Conservation (phyloP, 208 protist species). For the Acanthamoeba royreba region DNA sequence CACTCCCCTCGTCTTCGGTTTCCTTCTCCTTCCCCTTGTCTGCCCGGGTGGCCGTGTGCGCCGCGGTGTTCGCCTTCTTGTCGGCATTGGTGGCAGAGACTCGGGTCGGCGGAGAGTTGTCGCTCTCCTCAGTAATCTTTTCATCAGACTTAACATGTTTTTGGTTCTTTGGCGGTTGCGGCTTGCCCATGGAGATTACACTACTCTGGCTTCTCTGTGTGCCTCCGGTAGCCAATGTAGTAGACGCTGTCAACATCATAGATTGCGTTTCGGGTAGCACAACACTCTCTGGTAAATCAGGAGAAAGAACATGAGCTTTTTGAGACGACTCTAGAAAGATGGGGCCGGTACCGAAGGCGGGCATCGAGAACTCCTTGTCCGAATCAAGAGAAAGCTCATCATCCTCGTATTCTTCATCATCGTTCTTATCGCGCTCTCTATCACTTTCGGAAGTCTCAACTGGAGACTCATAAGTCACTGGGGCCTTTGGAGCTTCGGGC, state of each 20-base stretch:
- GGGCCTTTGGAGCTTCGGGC: background rate
- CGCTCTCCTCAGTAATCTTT: no score
- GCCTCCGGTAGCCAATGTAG: background rate
- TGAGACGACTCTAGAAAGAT: background rate
- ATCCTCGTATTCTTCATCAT: background rate
- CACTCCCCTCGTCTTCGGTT: background rate
- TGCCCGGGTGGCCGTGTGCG: background rate
- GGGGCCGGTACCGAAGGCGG: background rate
- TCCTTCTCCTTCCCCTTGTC: background rate
- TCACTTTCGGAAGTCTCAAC: no score
- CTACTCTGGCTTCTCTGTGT: background rate
- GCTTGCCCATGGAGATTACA: background rate
- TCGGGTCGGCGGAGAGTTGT: no score
- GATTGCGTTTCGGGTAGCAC: background rate
- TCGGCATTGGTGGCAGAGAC: no score
- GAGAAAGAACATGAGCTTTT: background rate
- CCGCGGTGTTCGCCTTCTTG: background rate
- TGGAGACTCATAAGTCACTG: background rate
- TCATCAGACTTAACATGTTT: no score
- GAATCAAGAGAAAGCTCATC: background rate
- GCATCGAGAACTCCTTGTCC: background rate
- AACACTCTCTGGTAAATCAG: background rate
- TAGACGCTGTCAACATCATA: conserved; percentile 1
- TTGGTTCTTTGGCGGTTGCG: no score
- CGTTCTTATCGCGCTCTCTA: no score